phyloP scores from a whole-genome alignment of 2,329 filamentous ascomycete genomes.

The Rhinocladiella similis region DNA sequence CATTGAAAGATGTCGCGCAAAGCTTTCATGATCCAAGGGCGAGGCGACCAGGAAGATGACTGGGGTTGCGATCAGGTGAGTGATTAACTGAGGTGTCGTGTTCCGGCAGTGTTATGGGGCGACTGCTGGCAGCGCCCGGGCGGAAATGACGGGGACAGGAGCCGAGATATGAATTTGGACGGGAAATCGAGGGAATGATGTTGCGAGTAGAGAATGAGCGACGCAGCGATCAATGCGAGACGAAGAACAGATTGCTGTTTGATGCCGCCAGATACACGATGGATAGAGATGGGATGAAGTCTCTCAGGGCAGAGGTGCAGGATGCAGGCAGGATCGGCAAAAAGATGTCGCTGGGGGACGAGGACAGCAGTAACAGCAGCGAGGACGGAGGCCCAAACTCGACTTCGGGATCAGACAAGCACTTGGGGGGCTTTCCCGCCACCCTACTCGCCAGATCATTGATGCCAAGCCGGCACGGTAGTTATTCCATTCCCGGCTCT shows the following conservation, averaged over 20 bases:
- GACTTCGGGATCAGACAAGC: too few relatives aligned
- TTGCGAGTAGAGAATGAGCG: neutral
- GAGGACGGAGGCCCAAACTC: too few relatives aligned
- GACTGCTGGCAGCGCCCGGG: conserved; percentile 3
- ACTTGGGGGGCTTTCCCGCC: too few relatives aligned
- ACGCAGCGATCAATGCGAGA: neutral
- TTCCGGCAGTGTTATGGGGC: conserved; percentile 12
- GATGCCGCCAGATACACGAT: neutral
- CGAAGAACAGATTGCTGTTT: neutral
- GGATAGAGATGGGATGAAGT: neutral
- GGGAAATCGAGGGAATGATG: neutral
- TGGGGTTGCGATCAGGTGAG: conserved; percentile 11
- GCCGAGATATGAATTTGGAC: neutral
- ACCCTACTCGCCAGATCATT: neutral
- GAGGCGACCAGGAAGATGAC: conserved; percentile 1
- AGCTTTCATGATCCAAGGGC: conserved; percentile 17
- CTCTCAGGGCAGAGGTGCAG: neutral
- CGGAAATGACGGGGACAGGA: conserved; percentile 1
- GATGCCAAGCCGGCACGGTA: conserved; percentile 1
- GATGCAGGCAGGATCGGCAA: conserved; percentile 1
- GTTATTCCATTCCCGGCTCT: neutral
- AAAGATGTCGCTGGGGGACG: neutral
- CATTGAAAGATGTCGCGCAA: conserved; percentile 7
- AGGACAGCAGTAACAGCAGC: neutral
- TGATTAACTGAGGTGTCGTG: conserved; percentile 6